Conservation (phyloP, 306 rosid species). For the Trifolium repens region DNA sequence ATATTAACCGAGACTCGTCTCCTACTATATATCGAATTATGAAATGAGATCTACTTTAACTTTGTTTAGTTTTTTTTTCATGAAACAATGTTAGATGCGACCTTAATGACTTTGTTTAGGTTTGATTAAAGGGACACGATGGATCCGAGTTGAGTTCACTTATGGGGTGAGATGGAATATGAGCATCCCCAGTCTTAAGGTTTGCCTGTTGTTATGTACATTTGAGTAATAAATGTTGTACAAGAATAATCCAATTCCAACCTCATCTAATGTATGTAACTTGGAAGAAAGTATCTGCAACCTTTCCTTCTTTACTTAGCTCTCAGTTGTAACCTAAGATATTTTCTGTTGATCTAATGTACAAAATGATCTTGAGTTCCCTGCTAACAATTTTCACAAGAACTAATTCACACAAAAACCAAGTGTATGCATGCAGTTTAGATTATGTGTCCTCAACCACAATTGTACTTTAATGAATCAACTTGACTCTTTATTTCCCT, state of each 20-base stretch:
- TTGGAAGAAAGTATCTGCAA: neutral
- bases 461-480: no score
- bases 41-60: neutral
- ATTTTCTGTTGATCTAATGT: neutral
- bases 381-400: neutral
- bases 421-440: neutral
- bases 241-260: neutral
- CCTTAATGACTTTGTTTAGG: neutral
- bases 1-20: neutral
- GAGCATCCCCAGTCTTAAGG: neutral
- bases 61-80: no score
- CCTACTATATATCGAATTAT: neutral
- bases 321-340: neutral
- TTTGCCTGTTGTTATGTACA: neutral
- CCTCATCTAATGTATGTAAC: neutral
- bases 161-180: neutral
- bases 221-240: neutral
- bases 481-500: no score
- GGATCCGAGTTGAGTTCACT: neutral
- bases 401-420: neutral
- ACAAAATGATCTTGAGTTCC: neutral
- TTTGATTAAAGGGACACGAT: neutral
- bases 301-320: neutral
- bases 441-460: no score
- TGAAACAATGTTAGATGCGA: neutral